Evolutionary conservation across 306 rosid species (phyloP).

Genomic region (Cercis canadensis): DNA sequence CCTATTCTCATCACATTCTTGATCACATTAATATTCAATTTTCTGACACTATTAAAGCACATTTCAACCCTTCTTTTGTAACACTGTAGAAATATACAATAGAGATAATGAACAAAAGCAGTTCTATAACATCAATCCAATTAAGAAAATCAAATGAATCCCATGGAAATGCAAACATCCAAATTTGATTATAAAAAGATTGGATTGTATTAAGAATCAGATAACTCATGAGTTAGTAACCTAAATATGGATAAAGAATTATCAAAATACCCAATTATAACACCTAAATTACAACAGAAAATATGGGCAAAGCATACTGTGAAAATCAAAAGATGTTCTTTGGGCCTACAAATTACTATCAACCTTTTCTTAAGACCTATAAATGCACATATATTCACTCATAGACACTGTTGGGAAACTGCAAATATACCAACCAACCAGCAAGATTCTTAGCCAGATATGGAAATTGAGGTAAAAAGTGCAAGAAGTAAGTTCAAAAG

Average conservation of each 20-base stretch:
- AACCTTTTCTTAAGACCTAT: too few relatives aligned
- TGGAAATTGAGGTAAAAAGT: conserved; percentile 43
- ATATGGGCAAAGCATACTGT: conserved; percentile 26
- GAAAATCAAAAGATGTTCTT: background rate
- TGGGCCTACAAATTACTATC: conserved; percentile 26
- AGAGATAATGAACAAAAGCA: too few relatives aligned
- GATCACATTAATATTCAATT: too few relatives aligned
- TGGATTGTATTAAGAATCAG: background rate
- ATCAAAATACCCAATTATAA: conserved; percentile 15
- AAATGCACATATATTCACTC: too few relatives aligned
- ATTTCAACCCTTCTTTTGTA: too few relatives aligned
- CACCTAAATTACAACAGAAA: conserved; percentile 29
- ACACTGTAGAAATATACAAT: too few relatives aligned
- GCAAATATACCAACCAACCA: conserved; percentile 15
- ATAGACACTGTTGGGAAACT: conserved; percentile 25
- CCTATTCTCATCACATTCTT: too few relatives aligned
- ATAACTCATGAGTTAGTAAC: background rate
- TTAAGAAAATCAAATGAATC: too few relatives aligned
- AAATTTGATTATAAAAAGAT: background rate
- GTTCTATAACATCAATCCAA: too few relatives aligned
- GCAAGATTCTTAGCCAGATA: too few relatives aligned
- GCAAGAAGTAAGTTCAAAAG: conserved; percentile 52
- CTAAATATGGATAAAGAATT: conserved; percentile 11
- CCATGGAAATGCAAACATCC: too few relatives aligned
- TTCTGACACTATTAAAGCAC: too few relatives aligned